Conservation (phyloP, 1,139 yeast genomes). For the Zygosaccharomyces sapae region DNA sequence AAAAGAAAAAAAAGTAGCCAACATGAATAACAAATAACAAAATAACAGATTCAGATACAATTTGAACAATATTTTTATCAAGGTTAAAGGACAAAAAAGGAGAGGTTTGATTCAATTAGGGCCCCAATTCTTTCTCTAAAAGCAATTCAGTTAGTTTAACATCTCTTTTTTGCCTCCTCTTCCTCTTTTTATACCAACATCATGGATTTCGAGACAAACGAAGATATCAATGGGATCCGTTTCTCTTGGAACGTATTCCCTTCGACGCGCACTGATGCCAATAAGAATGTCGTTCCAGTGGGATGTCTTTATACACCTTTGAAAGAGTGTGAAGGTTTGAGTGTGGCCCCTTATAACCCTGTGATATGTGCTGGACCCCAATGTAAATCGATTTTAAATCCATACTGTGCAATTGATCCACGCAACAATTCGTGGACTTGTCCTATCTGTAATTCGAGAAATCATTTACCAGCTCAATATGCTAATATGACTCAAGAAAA, state of each 20-base stretch:
- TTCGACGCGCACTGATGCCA: constrained; percentile 83
- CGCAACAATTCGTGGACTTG: constrained; percentile 84
- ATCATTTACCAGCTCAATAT: constrained; percentile 86
- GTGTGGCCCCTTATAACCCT: constrained; percentile 87
- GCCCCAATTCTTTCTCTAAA: background rate
- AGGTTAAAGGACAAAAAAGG: background rate
- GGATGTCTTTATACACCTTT: constrained; percentile 94
- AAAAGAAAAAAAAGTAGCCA: background rate
- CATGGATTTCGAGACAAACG: constrained; percentile 76
- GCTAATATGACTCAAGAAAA: constrained; percentile 78
- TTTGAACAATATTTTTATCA: background rate
- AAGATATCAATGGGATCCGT: constrained; percentile 85
- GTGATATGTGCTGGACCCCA: constrained; percentile 71
- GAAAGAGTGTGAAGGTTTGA: constrained; percentile 70
- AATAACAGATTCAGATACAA: background rate
- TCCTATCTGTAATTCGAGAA: constrained; percentile 78
- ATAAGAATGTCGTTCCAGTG: constrained; percentile 88
- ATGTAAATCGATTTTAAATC: constrained; percentile 85
- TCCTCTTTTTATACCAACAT: background rate
- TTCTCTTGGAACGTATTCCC: constrained; percentile 91
- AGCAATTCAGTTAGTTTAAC: background rate
- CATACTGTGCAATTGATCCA: constrained; percentile 81
- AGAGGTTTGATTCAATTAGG: background rate
- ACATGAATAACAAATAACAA: background rate
- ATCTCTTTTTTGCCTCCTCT: background rate